Base-by-base conservation (phyloP, 345 rosid species). In the Eucalyptus caleyi region DNA sequence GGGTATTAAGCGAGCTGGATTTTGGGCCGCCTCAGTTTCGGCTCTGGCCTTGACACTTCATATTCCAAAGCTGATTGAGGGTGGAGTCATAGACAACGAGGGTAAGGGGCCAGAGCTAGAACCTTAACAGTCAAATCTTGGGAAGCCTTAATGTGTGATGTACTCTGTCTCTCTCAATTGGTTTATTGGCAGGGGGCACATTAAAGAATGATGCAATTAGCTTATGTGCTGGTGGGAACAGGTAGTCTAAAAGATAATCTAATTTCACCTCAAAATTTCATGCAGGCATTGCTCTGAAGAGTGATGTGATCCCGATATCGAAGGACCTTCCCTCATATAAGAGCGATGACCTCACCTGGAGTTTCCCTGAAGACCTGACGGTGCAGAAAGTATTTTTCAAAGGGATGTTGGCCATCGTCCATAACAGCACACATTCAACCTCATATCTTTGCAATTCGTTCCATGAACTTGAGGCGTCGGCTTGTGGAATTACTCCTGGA, bases 51-150 rank as follows among this genome's bases (percentile, higher is more conserved):
- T 90, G 89, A 72, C 54, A 23, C 85, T 91, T 27, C 87, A 60
- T 16, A 72, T 45, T 45, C 90, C 88, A 9, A 86, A 88, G 90
- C 86, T 92, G 6, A 89, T 90, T 51, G 72, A 89, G 85, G 65
- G 91, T 81, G 92, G 92, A 89, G 86, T 92, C 45, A 81, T 92
- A 34, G 88, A 88, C 77, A n/a, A 30, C 50, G 89, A 90, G 59
- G 92, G 91, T 90, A 89, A 88, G 56, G 37, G 30, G 2, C 34
- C 21, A 86, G 12, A 49, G 32, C 30, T 23, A 53, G 51, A 40
- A 60, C 44, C 89, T 37, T 9, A 54, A 60, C 30, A 27, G n/a
- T 60, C 34, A 51, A 60, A 60, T 60, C 69, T 27, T 13, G 69
- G 16, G 69, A 60, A 60, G 69, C 32, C 69, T 60, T 27, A 27